Conservation (phyloP, 192 early-diverging fungal species). For the Podila horticola region DNA sequence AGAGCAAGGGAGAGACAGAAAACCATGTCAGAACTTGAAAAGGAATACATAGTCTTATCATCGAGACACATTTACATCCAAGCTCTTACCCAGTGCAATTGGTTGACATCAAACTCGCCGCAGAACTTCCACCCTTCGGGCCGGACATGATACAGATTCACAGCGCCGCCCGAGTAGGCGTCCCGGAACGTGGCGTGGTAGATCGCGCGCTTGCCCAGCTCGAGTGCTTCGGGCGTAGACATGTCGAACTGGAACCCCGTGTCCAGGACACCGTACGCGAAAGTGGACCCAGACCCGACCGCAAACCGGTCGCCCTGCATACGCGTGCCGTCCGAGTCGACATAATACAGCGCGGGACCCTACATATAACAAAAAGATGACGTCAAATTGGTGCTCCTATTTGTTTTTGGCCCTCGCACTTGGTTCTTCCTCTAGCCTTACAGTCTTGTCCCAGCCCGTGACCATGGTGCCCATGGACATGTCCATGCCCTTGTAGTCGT, state of each 20-base stretch:
- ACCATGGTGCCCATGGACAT: constrained; percentile 99
- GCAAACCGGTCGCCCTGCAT: constrained; percentile 91
- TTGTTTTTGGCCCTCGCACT: too few relatives aligned
- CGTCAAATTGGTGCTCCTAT: too few relatives aligned
- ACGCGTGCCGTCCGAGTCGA: constrained; percentile 96
- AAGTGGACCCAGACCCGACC: constrained; percentile 97
- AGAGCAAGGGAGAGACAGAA: neutral
- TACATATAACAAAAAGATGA: constrained; percentile 12
- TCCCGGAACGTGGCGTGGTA: constrained; percentile 97
- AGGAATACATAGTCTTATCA: neutral
- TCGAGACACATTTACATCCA: neutral
- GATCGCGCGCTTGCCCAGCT: constrained; percentile 90
- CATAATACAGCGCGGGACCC: constrained; percentile 95
- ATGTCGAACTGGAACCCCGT: constrained; percentile 86
- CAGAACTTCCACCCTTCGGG: constrained; percentile 89
- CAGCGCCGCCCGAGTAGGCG: constrained; percentile 88
- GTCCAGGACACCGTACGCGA: constrained; percentile 98
- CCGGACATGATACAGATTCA: constrained; percentile 92
- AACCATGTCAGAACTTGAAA: too few relatives aligned
- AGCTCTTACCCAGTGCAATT: constrained; percentile 76
- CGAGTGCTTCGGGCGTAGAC: constrained; percentile 85
- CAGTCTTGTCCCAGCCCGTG: constrained; percentile 96
- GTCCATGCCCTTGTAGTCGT: constrained; percentile 98
- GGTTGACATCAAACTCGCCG: constrained; percentile 83
- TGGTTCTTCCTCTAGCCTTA: constrained; percentile 33